These are phyloP conservation scores for Neostapfia colusana DNA, from an alignment of 176 grass and related monocot genomes.

Conservation along the genomic window DNA sequence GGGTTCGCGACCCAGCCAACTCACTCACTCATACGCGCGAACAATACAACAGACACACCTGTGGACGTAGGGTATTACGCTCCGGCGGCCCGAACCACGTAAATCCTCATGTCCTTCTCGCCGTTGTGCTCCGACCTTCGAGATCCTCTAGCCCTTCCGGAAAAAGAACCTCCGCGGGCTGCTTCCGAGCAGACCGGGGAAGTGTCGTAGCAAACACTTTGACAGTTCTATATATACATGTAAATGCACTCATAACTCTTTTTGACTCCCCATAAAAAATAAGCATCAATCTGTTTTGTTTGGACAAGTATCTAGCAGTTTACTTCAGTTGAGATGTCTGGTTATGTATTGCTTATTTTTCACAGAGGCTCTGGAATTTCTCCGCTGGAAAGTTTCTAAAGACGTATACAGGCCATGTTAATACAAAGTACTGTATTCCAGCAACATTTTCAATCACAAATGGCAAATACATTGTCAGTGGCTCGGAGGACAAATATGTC, in stretches of 20 bases:
- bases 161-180: too few species aligned
- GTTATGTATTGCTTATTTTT: slow-evolving; percentile 40
- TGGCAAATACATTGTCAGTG: slow-evolving; percentile 89
- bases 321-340: slow-evolving; percentile 8
- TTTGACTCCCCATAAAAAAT: not conserved
- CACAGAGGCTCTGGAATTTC: slow-evolving; percentile 92
- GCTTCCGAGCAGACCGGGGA: too few species aligned
- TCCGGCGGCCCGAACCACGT: too few species aligned
- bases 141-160: too few species aligned
- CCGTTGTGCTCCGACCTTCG: too few species aligned
- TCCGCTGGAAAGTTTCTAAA: slow-evolving; percentile 85
- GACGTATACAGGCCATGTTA: slow-evolving; percentile 85
- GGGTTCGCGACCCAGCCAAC: too few species aligned
- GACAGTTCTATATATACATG: not conserved
- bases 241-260: not conserved
- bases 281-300: not conserved
- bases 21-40: too few species aligned
- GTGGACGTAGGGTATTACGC: too few species aligned
- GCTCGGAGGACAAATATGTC: slow-evolving; percentile 82
- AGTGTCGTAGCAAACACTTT: too few species aligned
- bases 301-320: not conserved
- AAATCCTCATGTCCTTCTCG: too few species aligned
- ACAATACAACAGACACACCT: too few species aligned
- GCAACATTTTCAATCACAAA: slow-evolving; percentile 81
- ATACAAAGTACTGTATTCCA: slow-evolving; percentile 78